Evolutionary conservation across 2,329 filamentous ascomycete species (phyloP).

Genomic region (Sphaerulina populicola): DNA sequence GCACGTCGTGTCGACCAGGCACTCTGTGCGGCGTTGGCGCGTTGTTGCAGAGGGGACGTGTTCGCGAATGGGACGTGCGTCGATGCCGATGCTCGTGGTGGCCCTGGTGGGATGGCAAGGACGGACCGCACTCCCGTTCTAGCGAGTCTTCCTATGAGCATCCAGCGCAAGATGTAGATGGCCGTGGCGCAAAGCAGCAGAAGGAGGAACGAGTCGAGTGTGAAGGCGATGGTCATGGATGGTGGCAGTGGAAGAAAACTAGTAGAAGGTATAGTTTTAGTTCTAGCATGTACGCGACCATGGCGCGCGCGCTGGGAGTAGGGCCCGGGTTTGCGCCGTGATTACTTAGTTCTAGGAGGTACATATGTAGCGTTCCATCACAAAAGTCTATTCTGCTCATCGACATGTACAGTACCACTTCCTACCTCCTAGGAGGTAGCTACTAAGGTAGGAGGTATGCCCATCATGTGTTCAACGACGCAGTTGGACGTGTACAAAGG

Average conservation of each 20-base stretch:
- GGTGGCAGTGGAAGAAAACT: background rate
- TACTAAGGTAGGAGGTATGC: no score
- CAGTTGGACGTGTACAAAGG: background rate
- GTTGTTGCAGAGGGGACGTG: constrained; percentile 9
- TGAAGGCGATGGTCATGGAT: constrained; percentile 6
- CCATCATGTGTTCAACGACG: no score
- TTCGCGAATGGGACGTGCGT: background rate
- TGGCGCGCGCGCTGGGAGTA: background rate
- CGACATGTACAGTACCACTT: no score
- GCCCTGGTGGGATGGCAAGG: constrained; percentile 12
- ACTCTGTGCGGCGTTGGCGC: background rate
- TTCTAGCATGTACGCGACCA: background rate
- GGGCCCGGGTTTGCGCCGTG: no score
- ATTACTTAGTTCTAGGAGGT: no score
- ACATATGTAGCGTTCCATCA: background rate
- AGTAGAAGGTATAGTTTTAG: no score
- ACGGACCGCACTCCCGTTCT: constrained; percentile 23
- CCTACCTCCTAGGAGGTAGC: no score
- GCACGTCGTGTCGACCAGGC: constrained; percentile 10
- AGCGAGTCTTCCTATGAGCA: constrained; percentile 25
- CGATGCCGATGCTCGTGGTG: background rate
- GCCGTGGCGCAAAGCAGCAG: constrained; percentile 12
- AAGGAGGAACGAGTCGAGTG: constrained; percentile 5
- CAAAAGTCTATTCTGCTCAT: background rate
- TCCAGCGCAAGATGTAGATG: constrained; percentile 23